Base-by-base conservation (phyloP, 768 basidiomycete genomes). In the Tephrocybe sp. region DNA sequence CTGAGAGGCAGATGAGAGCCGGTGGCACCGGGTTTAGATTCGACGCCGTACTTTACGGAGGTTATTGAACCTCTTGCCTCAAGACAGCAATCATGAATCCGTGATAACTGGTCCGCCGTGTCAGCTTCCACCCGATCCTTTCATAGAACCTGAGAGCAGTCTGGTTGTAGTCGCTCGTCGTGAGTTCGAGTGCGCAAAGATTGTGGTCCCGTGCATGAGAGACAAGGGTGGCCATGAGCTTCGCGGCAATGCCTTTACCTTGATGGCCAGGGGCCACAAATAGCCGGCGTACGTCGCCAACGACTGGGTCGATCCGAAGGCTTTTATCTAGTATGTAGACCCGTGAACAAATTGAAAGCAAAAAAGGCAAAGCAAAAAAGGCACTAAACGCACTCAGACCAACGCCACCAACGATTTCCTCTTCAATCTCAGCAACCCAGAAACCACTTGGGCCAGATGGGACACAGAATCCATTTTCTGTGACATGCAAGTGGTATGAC, bases 361-460 rank as follows among this genome's bases (percentile, higher is more conserved):
- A 50, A 6, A n/a, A n/a, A n/a, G n/a, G n/a, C n/a, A n/a, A n/a
- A n/a, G n/a, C n/a, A n/a, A n/a, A n/a, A n/a, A n/a, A n/a, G n/a
- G n/a, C n/a, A n/a, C n/a, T n/a, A n/a, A n/a, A n/a, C n/a, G n/a
- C 10, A 60, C 58, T 55, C 14, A 60, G 41, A n/a, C 58, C 58
- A n/a, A 60, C 42, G 20, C 51, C 54, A 24, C 58, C 58, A 20
- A 50, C 48, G 10, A 60, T 33, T 34, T 54, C 42, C 17, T 47
- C 49, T 7, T n/a, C 42, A 1, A 47, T 43, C 20, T 57, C 53
- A 40, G 58, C 58, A 12, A 60, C 51, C 58, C 58, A 60, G 37
- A 57, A 60, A 12, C 42, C 48, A 8, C 53, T 37, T 2, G 41
- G 45, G 12, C 56, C 51, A 9, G 18, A 50, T 15, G 58, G 37